Percentiles rank a stretch among this genome's conserved stretches.
Conservation (phyloP, 1,284 basidiomycete species). For the Apiotrichum laibachii region DNA sequence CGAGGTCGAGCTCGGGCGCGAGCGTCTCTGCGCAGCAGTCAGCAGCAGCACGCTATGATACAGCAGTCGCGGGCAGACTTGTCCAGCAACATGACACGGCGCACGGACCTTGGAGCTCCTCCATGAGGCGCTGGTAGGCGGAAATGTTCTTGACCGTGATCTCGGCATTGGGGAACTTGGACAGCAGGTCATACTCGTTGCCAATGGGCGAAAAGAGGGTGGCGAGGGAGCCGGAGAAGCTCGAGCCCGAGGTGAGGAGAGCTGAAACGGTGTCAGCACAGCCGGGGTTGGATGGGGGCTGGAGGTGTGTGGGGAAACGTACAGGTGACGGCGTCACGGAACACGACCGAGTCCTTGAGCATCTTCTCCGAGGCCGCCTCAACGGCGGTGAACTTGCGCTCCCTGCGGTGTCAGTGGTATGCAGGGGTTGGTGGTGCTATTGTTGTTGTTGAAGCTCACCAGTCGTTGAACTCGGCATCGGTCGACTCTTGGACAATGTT, state of each 20-base stretch:
- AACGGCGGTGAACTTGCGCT: slow-evolving; percentile 71
- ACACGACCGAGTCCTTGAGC: slow-evolving; percentile 84
- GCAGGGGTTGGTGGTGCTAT: too few species aligned
- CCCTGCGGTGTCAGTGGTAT: slow-evolving; percentile 34
- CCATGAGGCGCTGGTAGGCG: slow-evolving; percentile 69
- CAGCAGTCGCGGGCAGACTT: not conserved
- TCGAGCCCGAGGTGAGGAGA: slow-evolving; percentile 73
- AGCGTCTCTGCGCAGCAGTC: slow-evolving; percentile 57
- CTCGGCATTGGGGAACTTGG: slow-evolving; percentile 72
- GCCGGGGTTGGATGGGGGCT: not conserved
- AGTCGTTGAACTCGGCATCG: slow-evolving; percentile 72
- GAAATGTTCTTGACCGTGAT: slow-evolving; percentile 77
- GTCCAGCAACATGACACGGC: too few species aligned
- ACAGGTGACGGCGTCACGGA: slow-evolving; percentile 78
- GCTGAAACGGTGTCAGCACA: slow-evolving; percentile 52
- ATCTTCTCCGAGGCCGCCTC: slow-evolving; percentile 85
- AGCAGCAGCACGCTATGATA: not conserved
- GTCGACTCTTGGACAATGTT: slow-evolving; percentile 60
- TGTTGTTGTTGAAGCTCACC: slow-evolving; percentile 28
- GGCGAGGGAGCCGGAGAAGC: slow-evolving; percentile 73
- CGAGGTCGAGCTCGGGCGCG: slow-evolving; percentile 89
- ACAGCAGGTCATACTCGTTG: slow-evolving; percentile 75
- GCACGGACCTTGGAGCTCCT: slow-evolving; percentile 66
- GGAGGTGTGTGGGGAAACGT: slow-evolving; percentile 35
- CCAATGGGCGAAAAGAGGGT: slow-evolving; percentile 76